These are phyloP conservation scores for Sungouiozyma intestinalis DNA, from an alignment of 805 yeast species.

Conservation along the genomic window DNA sequence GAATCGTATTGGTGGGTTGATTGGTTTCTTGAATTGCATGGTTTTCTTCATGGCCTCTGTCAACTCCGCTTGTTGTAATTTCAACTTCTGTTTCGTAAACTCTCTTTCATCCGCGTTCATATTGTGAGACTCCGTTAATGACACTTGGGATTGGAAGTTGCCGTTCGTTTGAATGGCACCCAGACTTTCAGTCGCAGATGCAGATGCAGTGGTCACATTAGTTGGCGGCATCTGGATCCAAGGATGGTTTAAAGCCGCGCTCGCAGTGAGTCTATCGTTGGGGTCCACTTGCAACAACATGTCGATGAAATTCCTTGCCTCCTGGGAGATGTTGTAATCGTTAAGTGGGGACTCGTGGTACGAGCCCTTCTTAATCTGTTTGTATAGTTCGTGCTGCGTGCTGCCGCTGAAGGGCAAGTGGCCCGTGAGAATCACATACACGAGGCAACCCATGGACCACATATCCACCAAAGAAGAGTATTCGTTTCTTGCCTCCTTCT, in stretches of 20 bases:
- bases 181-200: neutral
- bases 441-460: constrained; percentile 95
- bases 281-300: constrained; percentile 72
- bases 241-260: constrained; percentile 63
- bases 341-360: constrained; percentile 69
- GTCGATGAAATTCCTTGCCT: constrained; percentile 64
- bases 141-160: constrained; percentile 23
- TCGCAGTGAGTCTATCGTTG: constrained; percentile 57
- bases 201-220: neutral
- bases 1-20: constrained; percentile 17
- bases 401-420: constrained; percentile 92
- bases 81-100: constrained; percentile 9
- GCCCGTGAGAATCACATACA: constrained; percentile 84
- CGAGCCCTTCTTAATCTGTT: constrained; percentile 64
- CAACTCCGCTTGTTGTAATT: constrained; percentile 9
- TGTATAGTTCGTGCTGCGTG: constrained; percentile 77
- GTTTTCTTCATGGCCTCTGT: constrained; percentile 6
- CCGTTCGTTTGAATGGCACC: neutral
- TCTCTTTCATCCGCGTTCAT: constrained; percentile 19
- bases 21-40: constrained; percentile 24
- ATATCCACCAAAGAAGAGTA: constrained; percentile 89
- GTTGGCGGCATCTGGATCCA: constrained; percentile 48
- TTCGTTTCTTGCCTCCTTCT: constrained; percentile 20
- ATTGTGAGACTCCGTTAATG: constrained; percentile 65
- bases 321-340: constrained; percentile 52